Evolutionary conservation across 1,284 basidiomycete genomes (phyloP).

Genomic region (Pseudozyma tsukubaensis): DNA sequence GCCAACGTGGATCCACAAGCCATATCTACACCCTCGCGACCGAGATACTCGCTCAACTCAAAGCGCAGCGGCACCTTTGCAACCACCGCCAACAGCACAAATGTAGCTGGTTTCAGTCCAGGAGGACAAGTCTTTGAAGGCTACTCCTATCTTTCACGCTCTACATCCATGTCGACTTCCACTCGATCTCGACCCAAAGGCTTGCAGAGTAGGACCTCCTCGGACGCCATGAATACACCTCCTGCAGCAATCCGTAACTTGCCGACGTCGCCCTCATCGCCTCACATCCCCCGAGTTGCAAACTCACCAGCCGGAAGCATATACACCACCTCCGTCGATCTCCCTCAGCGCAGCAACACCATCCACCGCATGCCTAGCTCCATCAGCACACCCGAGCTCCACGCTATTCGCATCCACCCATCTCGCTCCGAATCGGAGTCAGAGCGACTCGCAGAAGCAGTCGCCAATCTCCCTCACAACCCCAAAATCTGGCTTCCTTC

Average conservation of each 20-base stretch:
- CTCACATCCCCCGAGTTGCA: conserved; percentile 7
- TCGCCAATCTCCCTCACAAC: conserved; percentile 48
- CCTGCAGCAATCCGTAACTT: conserved; percentile 3
- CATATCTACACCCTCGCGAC: conserved; percentile 48
- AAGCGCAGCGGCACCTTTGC: conserved; percentile 32
- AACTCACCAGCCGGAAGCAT: conserved; percentile 13
- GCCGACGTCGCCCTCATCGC: conserved; percentile 26
- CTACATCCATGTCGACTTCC: conserved; percentile 57
- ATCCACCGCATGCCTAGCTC: conserved; percentile 30
- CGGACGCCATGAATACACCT: conserved; percentile 14
- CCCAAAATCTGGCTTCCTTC: conserved; percentile 61
- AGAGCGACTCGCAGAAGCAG: conserved; percentile 37
- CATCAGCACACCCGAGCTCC: conserved; percentile 26
- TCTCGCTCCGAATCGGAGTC: conserved; percentile 31
- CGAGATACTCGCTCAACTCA: conserved; percentile 29
- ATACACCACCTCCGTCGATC: conserved; percentile 10
- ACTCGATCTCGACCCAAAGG: conserved; percentile 54
- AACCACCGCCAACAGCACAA: conserved; percentile 12
- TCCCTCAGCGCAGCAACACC: conserved; percentile 30
- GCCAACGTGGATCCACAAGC: conserved; percentile 24
- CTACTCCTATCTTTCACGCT: conserved; percentile 59
- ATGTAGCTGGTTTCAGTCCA: conserved; percentile 58
- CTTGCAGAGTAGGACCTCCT: conserved; percentile 25
- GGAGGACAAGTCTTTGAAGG: conserved; percentile 57
- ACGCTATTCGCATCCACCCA: conserved; percentile 4